These are phyloP conservation scores for Coffea canephora DNA, from an alignment of 257 asterid species.

Conservation along the genomic window DNA sequence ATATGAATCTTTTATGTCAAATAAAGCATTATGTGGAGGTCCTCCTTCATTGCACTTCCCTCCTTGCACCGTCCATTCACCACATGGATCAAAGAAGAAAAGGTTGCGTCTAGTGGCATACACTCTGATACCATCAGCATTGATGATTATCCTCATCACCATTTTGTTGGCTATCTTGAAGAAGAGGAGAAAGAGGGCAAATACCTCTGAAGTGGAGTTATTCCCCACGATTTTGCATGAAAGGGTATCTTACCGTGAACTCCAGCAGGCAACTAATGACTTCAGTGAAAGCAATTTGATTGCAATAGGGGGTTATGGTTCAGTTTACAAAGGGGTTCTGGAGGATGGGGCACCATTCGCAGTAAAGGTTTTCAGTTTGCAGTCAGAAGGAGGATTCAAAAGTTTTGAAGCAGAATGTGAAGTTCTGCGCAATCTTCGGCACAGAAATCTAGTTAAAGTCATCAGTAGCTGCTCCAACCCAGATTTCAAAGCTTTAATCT, in stretches of 20 bases:
- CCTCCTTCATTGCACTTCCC: neutral
- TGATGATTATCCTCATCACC: neutral
- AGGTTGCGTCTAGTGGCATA: neutral
- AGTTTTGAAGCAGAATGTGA: constrained; percentile 10
- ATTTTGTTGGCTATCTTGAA: neutral
- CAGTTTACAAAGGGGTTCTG: neutral
- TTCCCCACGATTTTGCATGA: neutral
- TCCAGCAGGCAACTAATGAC: neutral
- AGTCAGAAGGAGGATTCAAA: constrained; percentile 1
- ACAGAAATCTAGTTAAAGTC: constrained; percentile 4
- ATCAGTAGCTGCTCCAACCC: constrained; percentile 12
- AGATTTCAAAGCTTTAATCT: constrained; percentile 5
- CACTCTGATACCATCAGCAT: neutral
- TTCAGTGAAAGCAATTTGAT: constrained; percentile 11
- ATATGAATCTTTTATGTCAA: neutral
- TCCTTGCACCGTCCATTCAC: neutral
- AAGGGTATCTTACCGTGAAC: neutral
- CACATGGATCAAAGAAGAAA: neutral
- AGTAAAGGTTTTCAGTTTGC: constrained; percentile 2
- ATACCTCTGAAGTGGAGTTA: neutral
- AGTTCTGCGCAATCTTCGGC: constrained; percentile 1
- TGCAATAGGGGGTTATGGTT: neutral
- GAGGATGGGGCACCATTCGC: neutral
- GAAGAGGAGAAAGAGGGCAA: neutral
- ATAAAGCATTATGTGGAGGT: constrained; percentile 11